A percentile compares a stretch with the other conserved stretches of the same genome.
Conservation (phyloP, 1,139 yeast species). For the Yamadazyma epiphylla region DNA sequence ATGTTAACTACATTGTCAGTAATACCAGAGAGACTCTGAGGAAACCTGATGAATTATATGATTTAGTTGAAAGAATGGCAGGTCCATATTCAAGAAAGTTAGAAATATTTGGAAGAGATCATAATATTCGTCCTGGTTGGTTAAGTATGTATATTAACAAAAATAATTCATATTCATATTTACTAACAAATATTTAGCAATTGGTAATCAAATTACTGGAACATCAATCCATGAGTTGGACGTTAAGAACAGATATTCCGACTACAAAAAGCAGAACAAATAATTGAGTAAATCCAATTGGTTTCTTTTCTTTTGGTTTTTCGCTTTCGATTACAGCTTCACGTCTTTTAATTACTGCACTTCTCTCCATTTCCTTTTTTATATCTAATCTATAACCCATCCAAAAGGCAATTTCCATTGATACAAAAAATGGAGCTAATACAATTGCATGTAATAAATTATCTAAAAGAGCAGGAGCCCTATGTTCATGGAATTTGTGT, state of each 20-base stretch:
- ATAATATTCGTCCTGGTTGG: conserved; percentile 89
- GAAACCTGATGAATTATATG: conserved; percentile 88
- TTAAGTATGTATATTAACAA: conserved; percentile 37
- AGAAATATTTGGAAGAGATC: conserved; percentile 85
- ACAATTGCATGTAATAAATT: conserved; percentile 81
- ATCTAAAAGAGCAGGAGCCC: conserved; percentile 86
- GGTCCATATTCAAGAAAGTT: conserved; percentile 74
- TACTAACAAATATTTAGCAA: conserved; percentile 28
- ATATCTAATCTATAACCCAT: conserved; percentile 60
- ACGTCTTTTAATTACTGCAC: conserved; percentile 38
- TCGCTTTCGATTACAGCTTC: too few relatives aligned
- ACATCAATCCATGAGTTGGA: conserved; percentile 57
- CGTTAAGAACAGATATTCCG: conserved; percentile 36
- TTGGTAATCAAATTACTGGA: conserved; percentile 77
- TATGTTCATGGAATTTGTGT: conserved; percentile 74
- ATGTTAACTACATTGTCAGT: conserved; percentile 75
- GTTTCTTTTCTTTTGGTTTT: too few relatives aligned
- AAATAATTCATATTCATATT: conserved; percentile 10
- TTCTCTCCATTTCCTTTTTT: conserved; percentile 49
- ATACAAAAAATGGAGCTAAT: conserved; percentile 86
- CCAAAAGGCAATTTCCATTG: conserved; percentile 69
- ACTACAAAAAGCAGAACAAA: too few relatives aligned
- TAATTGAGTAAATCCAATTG: too few relatives aligned
- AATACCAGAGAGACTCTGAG: conserved; percentile 84
- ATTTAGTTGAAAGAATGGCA: conserved; percentile 78